A percentile compares a stretch with the other conserved stretches of the same genome.
Evolutionary conservation across 441 rosid genomes (phyloP).

Genomic region (Populus trichocarpa): DNA sequence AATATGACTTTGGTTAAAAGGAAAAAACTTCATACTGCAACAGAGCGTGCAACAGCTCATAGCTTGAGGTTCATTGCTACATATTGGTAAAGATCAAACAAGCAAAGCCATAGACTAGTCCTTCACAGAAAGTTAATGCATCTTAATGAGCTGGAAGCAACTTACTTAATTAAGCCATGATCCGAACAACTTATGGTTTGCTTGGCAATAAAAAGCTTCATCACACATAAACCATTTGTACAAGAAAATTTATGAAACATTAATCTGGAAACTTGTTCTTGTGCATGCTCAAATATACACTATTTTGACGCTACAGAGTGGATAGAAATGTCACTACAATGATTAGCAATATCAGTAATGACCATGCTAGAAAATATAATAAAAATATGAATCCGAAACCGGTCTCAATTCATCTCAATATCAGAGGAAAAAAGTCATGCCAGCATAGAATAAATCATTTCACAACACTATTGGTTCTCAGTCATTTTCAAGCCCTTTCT

Average conservation of each 20-base stretch:
- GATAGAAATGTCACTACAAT: background rate
- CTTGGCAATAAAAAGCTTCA: background rate
- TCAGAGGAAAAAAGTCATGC: background rate
- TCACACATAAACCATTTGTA: too few relatives aligned
- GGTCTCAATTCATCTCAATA: too few relatives aligned
- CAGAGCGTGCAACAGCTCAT: background rate
- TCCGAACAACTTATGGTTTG: background rate
- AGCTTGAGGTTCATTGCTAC: background rate
- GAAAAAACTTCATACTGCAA: background rate
- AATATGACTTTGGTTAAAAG: background rate
- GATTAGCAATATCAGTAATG: constrained; percentile 8
- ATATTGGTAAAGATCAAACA: background rate
- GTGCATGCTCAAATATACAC: too few relatives aligned
- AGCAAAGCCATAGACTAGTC: background rate
- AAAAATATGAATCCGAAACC: background rate
- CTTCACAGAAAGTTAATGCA: background rate
- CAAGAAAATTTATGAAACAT: too few relatives aligned
- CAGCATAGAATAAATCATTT: background rate
- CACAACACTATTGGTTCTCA: background rate
- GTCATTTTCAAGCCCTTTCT: background rate
- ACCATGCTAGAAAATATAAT: background rate
- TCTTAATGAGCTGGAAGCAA: background rate
- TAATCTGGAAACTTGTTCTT: too few relatives aligned
- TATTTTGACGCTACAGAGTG: too few relatives aligned
- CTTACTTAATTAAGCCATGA: background rate